phyloP scores from a whole-genome alignment of 1,284 basidiomycete genomes.

The Puccinia polysora region DNA sequence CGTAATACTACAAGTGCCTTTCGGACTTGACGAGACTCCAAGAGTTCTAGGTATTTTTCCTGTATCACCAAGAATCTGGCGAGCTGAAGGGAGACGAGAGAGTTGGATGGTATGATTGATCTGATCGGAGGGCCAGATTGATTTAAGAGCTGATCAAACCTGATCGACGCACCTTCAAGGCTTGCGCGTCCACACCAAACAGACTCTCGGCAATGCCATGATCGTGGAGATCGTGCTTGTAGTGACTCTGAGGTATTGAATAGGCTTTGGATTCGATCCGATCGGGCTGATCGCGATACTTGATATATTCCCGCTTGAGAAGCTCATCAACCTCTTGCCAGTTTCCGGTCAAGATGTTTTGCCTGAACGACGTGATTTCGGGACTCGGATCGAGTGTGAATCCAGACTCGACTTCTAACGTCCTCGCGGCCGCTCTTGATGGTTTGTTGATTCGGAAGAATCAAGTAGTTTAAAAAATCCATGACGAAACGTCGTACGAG shows the following conservation, averaged over 20 bases:
- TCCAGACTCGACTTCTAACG: constrained; percentile 86
- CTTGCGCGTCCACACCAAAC: constrained; percentile 61
- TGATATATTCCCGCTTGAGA: constrained; percentile 56
- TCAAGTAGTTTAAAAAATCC: neutral
- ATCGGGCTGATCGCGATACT: constrained; percentile 14
- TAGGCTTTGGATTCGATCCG: neutral
- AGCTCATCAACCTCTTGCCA: constrained; percentile 77
- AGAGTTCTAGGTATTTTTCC: constrained; percentile 93
- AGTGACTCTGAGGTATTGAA: neutral
- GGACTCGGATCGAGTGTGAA: constrained; percentile 74
- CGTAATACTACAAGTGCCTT: constrained; percentile 79
- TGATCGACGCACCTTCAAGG: constrained; percentile 47
- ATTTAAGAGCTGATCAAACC: neutral
- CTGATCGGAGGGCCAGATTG: neutral
- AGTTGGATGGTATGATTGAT: constrained; percentile 24
- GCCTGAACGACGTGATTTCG: constrained; percentile 70
- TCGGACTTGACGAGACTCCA: constrained; percentile 75
- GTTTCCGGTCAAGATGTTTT: constrained; percentile 72
- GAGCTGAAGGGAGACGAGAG: constrained; percentile 59
- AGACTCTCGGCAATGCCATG: constrained; percentile 65
- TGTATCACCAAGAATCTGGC: constrained; percentile 80
- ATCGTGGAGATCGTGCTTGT: constrained; percentile 45
- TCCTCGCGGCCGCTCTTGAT: constrained; percentile 76
- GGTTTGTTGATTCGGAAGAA: constrained; percentile 28
- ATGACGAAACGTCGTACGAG: neutral